phyloP scores from a whole-genome alignment of 2,329 filamentous ascomycete genomes.

The Penicillium sp. region DNA sequence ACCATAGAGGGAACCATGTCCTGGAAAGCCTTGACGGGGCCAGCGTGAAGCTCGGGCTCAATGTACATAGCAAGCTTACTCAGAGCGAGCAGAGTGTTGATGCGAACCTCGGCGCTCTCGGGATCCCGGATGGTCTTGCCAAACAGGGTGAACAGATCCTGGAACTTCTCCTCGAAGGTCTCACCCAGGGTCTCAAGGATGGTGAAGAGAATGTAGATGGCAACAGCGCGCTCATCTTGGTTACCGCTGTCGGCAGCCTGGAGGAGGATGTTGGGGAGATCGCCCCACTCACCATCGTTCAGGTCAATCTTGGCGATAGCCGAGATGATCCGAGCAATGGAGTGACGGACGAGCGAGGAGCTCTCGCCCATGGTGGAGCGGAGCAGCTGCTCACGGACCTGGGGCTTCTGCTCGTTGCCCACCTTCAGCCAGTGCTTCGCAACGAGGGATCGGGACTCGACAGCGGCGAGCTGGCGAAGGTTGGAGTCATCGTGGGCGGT shows the following conservation, averaged over 20 bases:
- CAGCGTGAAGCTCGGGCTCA: conserved; percentile 79
- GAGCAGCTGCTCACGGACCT: conserved; percentile 78
- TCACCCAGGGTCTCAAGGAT: conserved; percentile 86
- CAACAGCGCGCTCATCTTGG: conserved; percentile 81
- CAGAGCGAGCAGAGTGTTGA: conserved; percentile 90
- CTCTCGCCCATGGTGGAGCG: conserved; percentile 80
- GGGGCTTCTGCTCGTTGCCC: conserved; percentile 70
- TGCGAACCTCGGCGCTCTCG: conserved; percentile 85
- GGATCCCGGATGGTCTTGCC: conserved; percentile 83
- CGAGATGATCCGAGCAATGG: conserved; percentile 82
- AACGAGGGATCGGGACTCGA: conserved; percentile 82
- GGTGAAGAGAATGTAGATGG: conserved; percentile 89
- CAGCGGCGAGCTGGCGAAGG: conserved; percentile 84
- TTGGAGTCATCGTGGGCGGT: conserved; percentile 70
- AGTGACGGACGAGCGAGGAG: conserved; percentile 75
- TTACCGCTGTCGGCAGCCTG: conserved; percentile 74
- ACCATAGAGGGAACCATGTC: conserved; percentile 84
- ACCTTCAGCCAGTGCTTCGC: conserved; percentile 81
- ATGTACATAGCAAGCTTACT: conserved; percentile 84
- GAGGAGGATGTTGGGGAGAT: conserved; percentile 75
- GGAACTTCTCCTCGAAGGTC: conserved; percentile 76
- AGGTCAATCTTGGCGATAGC: conserved; percentile 84
- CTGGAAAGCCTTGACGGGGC: conserved; percentile 73
- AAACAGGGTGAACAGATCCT: conserved; percentile 80
- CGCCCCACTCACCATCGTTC: conserved; percentile 78